Evolutionary conservation across 768 basidiomycete species (phyloP), one percentile per base, ranked within the genome.

Genomic region (Tylopilus subfusipes): DNA sequence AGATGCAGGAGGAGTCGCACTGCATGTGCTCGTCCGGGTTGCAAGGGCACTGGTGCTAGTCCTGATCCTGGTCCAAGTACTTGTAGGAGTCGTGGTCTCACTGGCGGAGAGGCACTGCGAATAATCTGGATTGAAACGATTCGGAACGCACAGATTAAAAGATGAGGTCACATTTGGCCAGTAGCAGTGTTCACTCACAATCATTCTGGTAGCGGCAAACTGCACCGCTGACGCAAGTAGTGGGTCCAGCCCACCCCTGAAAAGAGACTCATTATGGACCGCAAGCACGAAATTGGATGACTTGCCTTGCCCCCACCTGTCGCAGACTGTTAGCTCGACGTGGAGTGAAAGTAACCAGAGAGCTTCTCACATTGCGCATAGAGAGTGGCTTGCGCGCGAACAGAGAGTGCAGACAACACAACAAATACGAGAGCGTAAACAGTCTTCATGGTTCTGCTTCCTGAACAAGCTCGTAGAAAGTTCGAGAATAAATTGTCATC

Each of bases 291-390:
- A 24, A 22, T 9, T 18, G 18, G 19, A 42, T 12, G 14, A 11
- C 51, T 47, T 31, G 42, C 58, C 27, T 47, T 10, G 5, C 58
- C 58, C 1, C 58, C 58, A 53, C 58, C 58, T 59, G 22, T 47
- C 13, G 31, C 27, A 36, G 40, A 19, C 9, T 11, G 22, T 58
- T 5, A 58, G 44, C 13, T 36, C 43, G 6, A 36, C 0, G 10
- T 7, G 25, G 13, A 33, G 11, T 29, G 1, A 5, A n/a, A 36
- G 21, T 49, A 25, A 27, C 14, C 1, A 24, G 22, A 21, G 8
- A 50, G 22, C 12, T 12, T 5, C 57, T 21, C 38, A 58, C 58
- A 59, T 53, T 59, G 58, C 1, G 24, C 56, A 31, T 58, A 59
- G 39, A 58, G 51, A 22, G 39, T 43, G 27, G 52, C 56, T 36